A percentile compares a stretch with the other conserved stretches of the same genome.
phyloP scores from a whole-genome alignment of 441 rosid genomes.

The Populus tomentosa region DNA sequence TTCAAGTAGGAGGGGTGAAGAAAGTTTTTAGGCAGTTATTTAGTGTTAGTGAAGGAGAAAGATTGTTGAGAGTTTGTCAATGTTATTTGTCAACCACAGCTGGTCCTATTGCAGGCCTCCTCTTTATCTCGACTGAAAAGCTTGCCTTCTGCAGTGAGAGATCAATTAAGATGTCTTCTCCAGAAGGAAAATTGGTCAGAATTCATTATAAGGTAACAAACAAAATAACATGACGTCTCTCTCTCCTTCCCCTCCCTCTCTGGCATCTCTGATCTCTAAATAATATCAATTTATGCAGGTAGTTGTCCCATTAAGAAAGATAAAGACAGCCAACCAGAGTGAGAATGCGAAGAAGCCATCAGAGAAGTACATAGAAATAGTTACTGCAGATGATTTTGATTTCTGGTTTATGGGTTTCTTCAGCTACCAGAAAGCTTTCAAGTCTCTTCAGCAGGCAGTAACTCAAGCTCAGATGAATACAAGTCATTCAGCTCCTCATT shows the following conservation, averaged over 20 bases:
- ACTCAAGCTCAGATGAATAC: constrained; percentile 15
- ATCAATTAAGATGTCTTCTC: constrained; percentile 42
- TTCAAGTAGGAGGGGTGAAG: constrained; percentile 57
- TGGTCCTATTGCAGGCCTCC: constrained; percentile 63
- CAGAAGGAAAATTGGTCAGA: constrained; percentile 40
- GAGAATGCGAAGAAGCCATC: constrained; percentile 55
- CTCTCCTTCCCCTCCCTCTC: background rate
- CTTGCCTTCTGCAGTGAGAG: constrained; percentile 63
- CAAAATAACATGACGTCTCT: background rate
- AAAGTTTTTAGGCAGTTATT: constrained; percentile 48
- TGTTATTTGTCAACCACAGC: constrained; percentile 57
- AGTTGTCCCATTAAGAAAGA: constrained; percentile 46
- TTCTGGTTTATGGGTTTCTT: constrained; percentile 90
- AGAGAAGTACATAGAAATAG: constrained; percentile 59
- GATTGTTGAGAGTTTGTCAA: constrained; percentile 43
- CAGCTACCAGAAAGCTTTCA: constrained; percentile 52
- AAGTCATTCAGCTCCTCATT: background rate
- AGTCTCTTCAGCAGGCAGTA: constrained; percentile 40
- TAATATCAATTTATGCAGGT: constrained; percentile 27
- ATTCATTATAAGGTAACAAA: constrained; percentile 50
- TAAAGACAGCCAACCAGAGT: constrained; percentile 42
- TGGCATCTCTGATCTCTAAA: background rate
- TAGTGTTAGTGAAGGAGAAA: constrained; percentile 39
- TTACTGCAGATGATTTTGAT: constrained; percentile 54
- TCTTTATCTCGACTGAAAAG: constrained; percentile 53